Percentiles rank a stretch among this genome's conserved stretches.
phyloP scores from a whole-genome alignment of 345 rosid species.

The Geranium brycei region DNA sequence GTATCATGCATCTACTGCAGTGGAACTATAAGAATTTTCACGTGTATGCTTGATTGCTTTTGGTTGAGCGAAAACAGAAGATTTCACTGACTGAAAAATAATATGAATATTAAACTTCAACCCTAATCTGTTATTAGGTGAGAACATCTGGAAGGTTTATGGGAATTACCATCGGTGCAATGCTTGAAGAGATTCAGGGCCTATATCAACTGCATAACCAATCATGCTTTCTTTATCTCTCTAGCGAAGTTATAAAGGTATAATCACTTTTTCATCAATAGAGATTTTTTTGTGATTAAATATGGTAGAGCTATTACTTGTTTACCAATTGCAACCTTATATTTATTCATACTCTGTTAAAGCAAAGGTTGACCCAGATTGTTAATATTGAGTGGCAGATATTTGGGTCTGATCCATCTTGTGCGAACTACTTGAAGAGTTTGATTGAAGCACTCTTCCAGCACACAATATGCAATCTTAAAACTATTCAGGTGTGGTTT shows the following conservation, averaged over 20 bases:
- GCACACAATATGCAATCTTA: conserved; percentile 71
- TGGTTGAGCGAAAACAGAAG: too few species aligned
- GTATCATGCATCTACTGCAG: too few species aligned
- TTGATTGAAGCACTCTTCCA: conserved; percentile 81
- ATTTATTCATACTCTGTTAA: too few species aligned
- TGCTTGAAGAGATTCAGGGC: conserved; percentile 85
- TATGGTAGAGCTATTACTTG: too few species aligned
- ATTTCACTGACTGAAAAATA: not conserved
- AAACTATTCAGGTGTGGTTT: conserved; percentile 61
- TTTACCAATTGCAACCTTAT: too few species aligned
- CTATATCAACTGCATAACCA: conserved; percentile 89
- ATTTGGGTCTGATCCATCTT: conserved; percentile 91
- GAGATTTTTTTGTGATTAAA: too few species aligned
- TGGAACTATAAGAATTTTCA: too few species aligned
- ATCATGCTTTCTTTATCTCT: conserved; percentile 95
- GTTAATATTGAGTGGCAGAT: conserved; percentile 29
- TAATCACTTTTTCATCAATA: conserved; percentile 3
- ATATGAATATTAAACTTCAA: too few species aligned
- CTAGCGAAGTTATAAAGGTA: conserved; percentile 98
- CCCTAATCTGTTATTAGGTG: conserved; percentile 24
- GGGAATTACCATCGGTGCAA: conserved; percentile 84
- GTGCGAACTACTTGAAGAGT: conserved; percentile 70
- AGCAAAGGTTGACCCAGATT: too few species aligned
- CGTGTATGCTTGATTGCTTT: too few species aligned
- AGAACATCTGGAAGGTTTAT: conserved; percentile 92